Evolutionary conservation across 495 filamentous ascomycete species (phyloP).

Genomic region (Cryomyces minteri): DNA sequence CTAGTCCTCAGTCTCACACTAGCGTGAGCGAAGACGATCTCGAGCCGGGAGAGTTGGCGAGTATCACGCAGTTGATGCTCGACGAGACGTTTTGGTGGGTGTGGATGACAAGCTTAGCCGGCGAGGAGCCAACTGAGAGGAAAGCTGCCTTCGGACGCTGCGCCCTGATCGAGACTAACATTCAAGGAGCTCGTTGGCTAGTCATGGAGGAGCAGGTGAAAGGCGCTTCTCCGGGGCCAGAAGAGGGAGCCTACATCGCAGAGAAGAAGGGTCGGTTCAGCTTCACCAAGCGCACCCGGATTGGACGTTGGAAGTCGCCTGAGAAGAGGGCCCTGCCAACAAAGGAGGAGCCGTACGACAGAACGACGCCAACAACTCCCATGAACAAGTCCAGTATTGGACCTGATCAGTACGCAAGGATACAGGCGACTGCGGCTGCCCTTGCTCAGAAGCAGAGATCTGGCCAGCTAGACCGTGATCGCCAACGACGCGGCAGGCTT

Average conservation of each 20-base stretch:
- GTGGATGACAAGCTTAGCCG: conserved; percentile 92
- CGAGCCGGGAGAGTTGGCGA: conserved; percentile 86
- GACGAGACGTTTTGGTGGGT: conserved; percentile 99
- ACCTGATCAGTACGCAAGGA: conserved; percentile 79
- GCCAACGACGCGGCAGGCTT: conserved; percentile 19
- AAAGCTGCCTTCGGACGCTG: conserved; percentile 92
- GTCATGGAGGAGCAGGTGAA: conserved; percentile 93
- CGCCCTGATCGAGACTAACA: conserved; percentile 74
- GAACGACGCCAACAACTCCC: conserved; percentile 26
- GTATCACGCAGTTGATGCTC: conserved; percentile 66
- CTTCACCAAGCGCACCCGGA: conserved; percentile 50
- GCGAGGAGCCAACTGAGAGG: conserved; percentile 63
- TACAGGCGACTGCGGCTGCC: conserved; percentile 72
- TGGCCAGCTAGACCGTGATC: conserved; percentile 24
- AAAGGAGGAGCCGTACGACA: conserved; percentile 31
- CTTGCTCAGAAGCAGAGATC: conserved; percentile 45
- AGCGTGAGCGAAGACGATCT: conserved; percentile 36
- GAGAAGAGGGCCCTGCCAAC: conserved; percentile 28
- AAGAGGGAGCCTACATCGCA: conserved; percentile 69
- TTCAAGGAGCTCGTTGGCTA: conserved; percentile 70
- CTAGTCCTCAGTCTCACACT: conserved; percentile 75
- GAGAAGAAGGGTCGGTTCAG: conserved; percentile 89
- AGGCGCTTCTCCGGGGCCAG: conserved; percentile 72
- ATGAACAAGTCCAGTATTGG: conserved; percentile 78
- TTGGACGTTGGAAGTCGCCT: conserved; percentile 51